phyloP scores from a whole-genome alignment of 352 stramenopile genomes.

The Globisporangium camurandrum region DNA sequence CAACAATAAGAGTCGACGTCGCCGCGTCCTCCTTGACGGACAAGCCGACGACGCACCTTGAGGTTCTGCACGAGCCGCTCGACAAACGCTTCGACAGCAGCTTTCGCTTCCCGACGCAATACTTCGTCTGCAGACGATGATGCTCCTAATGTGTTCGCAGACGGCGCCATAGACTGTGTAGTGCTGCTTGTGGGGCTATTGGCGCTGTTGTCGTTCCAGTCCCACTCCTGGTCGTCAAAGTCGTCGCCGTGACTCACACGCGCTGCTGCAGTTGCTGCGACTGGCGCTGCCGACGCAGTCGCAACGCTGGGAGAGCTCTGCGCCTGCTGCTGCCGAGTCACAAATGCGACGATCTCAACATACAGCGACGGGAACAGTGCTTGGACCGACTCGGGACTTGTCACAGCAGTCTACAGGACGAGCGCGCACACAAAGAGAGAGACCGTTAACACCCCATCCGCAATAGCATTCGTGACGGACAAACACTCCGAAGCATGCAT shows the following conservation, averaged over 20 bases:
- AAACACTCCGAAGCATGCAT: background rate
- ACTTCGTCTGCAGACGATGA: slow-evolving; percentile 16
- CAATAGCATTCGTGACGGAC: too few species aligned
- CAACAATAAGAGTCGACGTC: too few species aligned
- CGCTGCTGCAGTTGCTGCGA: background rate
- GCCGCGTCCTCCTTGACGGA: too few species aligned
- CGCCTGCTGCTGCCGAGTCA: slow-evolving; percentile 6
- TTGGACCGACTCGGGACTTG: slow-evolving; percentile 16
- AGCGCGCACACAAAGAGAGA: background rate
- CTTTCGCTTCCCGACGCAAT: slow-evolving; percentile 20
- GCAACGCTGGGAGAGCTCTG: too few species aligned
- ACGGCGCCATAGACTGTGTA: too few species aligned
- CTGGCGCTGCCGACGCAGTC: too few species aligned
- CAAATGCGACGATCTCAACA: slow-evolving; percentile 20
- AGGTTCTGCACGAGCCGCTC: slow-evolving; percentile 32
- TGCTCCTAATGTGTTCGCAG: too few species aligned
- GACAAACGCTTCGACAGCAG: slow-evolving; percentile 33
- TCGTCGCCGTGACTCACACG: slow-evolving; percentile 1
- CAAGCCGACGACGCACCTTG: slow-evolving; percentile 51
- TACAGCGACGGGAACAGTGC: slow-evolving; percentile 26
- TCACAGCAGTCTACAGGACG: slow-evolving; percentile 16
- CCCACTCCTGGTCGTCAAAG: slow-evolving; percentile 49
- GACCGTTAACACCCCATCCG: background rate
- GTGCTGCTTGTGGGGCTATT: too few species aligned
- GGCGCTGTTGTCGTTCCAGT: slow-evolving; percentile 39